A percentile compares a stretch with the other conserved stretches of the same genome.
Evolutionary conservation across 495 filamentous ascomycete genomes (phyloP).

Genomic region (Aspergillus egyptiacus): DNA sequence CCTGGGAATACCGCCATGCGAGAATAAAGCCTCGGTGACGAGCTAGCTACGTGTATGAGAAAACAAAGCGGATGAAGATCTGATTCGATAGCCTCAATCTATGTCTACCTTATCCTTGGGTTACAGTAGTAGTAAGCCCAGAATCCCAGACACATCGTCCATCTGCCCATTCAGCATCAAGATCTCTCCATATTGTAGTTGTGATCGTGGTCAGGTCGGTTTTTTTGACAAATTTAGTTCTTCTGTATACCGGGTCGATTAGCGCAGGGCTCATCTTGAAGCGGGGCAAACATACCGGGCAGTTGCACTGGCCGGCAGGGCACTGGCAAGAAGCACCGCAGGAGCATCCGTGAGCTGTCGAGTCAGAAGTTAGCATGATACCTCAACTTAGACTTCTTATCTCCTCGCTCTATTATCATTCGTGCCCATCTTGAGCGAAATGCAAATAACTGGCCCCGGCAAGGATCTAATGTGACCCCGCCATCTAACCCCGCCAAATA

Average conservation of each 20-base stretch:
- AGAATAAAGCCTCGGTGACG: no score
- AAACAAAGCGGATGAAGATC: not conserved
- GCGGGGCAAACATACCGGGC: conserved; percentile 32
- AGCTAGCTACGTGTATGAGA: no score
- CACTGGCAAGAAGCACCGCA: conserved; percentile 44
- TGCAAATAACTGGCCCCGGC: no score
- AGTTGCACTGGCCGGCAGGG: conserved; percentile 42
- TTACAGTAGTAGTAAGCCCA: not conserved
- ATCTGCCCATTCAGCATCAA: not conserved
- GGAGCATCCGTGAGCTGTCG: conserved; percentile 38
- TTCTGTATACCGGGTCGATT: not conserved
- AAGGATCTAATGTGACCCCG: conserved; percentile 6
- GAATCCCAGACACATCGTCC: no score
- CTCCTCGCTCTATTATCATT: not conserved
- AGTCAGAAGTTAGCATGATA: conserved; percentile 16
- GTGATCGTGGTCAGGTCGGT: no score
- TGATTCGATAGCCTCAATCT: not conserved
- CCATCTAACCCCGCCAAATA: not conserved
- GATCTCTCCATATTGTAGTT: not conserved
- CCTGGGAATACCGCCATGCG: no score
- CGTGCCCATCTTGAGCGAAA: no score
- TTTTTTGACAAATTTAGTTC: conserved; percentile 1
- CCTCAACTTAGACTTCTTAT: not conserved
- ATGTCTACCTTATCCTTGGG: not conserved
- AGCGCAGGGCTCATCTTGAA: not conserved